Evolutionary conservation across 345 rosid genomes (phyloP).

Genomic region (Syzygium grande): DNA sequence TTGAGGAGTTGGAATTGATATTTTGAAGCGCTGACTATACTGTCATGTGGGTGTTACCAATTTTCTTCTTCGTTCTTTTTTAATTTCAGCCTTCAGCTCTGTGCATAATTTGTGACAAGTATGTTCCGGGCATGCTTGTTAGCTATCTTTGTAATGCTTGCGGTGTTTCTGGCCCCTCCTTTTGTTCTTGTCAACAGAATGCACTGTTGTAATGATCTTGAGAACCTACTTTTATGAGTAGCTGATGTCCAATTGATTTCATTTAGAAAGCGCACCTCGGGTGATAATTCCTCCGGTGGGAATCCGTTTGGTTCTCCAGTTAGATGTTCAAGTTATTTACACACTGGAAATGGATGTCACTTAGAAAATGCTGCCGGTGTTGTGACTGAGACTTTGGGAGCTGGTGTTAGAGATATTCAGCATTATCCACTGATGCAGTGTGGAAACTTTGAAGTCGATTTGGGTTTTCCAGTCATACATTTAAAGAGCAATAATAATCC

Average conservation of each 20-base stretch:
- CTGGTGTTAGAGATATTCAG: slow-evolving; percentile 37
- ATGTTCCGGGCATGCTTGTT: neutral
- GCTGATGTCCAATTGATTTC: slow-evolving; percentile 28
- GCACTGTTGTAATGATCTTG: neutral
- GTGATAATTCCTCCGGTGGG: slow-evolving; percentile 48
- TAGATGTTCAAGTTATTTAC: slow-evolving; percentile 32
- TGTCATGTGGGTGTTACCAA: neutral
- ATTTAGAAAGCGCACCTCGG: slow-evolving; percentile 49
- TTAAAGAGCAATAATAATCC: slow-evolving; percentile 34
- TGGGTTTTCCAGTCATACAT: slow-evolving; percentile 43
- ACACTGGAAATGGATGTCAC: slow-evolving; percentile 38
- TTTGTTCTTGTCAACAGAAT: neutral
- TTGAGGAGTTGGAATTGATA: neutral
- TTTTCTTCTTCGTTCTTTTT: neutral
- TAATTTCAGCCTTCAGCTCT: neutral
- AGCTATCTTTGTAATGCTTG: neutral
- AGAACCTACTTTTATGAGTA: slow-evolving; percentile 3
- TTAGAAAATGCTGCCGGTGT: slow-evolving; percentile 36
- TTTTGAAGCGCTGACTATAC: neutral
- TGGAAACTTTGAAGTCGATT: slow-evolving; percentile 27
- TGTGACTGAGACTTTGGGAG: slow-evolving; percentile 17
- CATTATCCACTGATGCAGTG: slow-evolving; percentile 23
- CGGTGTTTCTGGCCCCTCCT: neutral
- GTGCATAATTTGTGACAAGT: neutral
- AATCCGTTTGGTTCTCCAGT: slow-evolving; percentile 41